phyloP scores from a whole-genome alignment of 768 basidiomycete genomes.

The Suillus sp. region DNA sequence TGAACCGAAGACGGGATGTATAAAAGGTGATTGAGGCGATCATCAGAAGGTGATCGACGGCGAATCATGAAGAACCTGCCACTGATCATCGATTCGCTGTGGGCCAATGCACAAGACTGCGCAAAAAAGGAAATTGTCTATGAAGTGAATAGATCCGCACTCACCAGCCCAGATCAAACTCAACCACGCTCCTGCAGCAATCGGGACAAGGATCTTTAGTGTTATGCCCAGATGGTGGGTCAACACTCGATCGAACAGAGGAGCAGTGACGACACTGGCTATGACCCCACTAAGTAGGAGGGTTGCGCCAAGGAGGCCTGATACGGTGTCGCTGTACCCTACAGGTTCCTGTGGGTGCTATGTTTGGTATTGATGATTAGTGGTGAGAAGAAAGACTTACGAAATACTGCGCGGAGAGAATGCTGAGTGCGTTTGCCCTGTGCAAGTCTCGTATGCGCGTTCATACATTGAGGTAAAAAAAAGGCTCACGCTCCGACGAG shows the following conservation, averaged over 20 bases:
- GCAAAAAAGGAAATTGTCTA: neutral
- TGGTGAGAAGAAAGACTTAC: constrained; percentile 40
- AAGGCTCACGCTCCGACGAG: constrained; percentile 60
- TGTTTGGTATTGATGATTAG: neutral
- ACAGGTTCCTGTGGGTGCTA: constrained; percentile 54
- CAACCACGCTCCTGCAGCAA: constrained; percentile 66
- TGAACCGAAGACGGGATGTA: neutral
- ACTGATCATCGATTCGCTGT: neutral
- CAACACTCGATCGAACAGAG: constrained; percentile 81
- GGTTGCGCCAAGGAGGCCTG: constrained; percentile 71
- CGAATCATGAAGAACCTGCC: neutral
- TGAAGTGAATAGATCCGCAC: constrained; percentile 19
- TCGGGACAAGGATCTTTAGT: constrained; percentile 59
- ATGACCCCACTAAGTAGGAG: constrained; percentile 72
- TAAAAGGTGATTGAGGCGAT: neutral
- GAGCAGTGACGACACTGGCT: constrained; percentile 66
- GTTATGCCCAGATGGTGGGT: constrained; percentile 69
- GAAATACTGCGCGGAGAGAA: constrained; percentile 69
- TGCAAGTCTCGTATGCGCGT: neutral
- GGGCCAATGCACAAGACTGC: neutral
- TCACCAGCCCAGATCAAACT: constrained; percentile 80
- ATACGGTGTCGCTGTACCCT: constrained; percentile 67
- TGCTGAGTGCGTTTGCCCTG: constrained; percentile 63
- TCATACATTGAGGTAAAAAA: constrained; percentile 4
- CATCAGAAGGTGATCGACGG: neutral